Evolutionary conservation across 805 yeast species (phyloP), one percentile per base, ranked within the genome.

Genomic region (Candida patagonica): DNA sequence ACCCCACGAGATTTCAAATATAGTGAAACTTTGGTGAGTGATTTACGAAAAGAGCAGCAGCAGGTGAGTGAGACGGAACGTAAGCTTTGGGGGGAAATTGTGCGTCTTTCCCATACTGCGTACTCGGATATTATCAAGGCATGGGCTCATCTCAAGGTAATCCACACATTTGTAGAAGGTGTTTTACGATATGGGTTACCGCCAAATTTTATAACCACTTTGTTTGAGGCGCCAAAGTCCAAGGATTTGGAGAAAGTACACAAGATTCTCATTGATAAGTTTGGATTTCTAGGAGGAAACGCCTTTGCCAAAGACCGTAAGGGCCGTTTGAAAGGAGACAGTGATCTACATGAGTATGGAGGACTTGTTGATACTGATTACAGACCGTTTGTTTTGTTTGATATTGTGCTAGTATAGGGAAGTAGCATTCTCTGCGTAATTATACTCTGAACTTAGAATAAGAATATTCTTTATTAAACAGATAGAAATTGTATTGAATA

Each of bases 151-250:
- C 74, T 92, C 51, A 87, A 87, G 63, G 76, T 84, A 3, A 70
- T 92, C 40, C 78, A 96, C 51, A 72, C 84, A 15, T 92, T 82
- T 61, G 95, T 89, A 27, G 99, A 92, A 65, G 74, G 87, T 37
- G 95, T 92, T 12, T 71, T 92, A 59, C 79, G 99, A 63, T 92
- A 92, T 60, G 99, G 99, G 1, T 73, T 92, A 48, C 99, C 98
- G 26, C 96, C 97, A 23, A 81, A 80, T 53, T 92, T 89, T 60
- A 53, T 70, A 25, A 61, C 70, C 36, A 34, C 22, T 7, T 65
- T 66, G 20, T 61, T 70, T 21, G 71, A 82, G 50, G 42, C 41
- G 30, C 65, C 67, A 50, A 59, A 66, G 16, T 55, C 68, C 30
- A 67, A 67, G 49, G 57, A 60, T 21, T 49, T 71, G 17, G 66